These are phyloP conservation scores for Microcos paniculata DNA, from an alignment of 345 rosid species.

Conservation along the genomic window DNA sequence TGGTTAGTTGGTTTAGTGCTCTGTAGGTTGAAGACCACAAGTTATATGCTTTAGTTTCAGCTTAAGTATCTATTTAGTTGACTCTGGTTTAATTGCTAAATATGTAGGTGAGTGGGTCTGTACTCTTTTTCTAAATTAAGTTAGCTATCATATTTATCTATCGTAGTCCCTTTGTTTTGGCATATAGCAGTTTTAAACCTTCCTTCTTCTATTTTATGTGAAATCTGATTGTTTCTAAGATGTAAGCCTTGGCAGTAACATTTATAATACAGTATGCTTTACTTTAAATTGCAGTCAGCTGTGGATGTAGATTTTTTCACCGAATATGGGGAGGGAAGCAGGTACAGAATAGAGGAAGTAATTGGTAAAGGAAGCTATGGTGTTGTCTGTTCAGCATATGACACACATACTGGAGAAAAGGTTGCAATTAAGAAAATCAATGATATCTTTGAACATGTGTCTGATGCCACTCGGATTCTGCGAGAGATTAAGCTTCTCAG, in stretches of 20 bases:
- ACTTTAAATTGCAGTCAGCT: constrained; percentile 14
- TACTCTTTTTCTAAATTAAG: neutral
- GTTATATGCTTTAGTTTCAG: neutral
- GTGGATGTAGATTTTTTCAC: constrained; percentile 43
- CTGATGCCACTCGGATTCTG: constrained; percentile 46
- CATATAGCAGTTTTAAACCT: neutral
- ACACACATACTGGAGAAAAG: constrained; percentile 45
- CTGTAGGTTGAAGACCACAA: constrained; percentile 3
- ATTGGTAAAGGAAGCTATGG: constrained; percentile 56
- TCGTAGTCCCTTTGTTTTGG: neutral
- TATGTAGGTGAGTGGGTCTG: neutral
- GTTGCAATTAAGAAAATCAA: constrained; percentile 48
- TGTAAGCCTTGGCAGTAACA: neutral
- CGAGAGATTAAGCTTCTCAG: constrained; percentile 50
- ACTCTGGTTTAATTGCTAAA: neutral
- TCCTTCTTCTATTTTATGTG: neutral
- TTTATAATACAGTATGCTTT: neutral
- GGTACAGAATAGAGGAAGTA: constrained; percentile 42
- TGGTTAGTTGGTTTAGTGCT: neutral
- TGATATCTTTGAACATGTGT: constrained; percentile 45
- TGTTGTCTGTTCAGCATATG: constrained; percentile 49
- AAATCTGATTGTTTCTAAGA: neutral
- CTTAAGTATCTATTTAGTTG: neutral
- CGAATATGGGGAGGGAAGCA: constrained; percentile 44
- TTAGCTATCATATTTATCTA: neutral